phyloP scores from a whole-genome alignment of 208 protist genomes.

The Histomonas meleagridis region DNA sequence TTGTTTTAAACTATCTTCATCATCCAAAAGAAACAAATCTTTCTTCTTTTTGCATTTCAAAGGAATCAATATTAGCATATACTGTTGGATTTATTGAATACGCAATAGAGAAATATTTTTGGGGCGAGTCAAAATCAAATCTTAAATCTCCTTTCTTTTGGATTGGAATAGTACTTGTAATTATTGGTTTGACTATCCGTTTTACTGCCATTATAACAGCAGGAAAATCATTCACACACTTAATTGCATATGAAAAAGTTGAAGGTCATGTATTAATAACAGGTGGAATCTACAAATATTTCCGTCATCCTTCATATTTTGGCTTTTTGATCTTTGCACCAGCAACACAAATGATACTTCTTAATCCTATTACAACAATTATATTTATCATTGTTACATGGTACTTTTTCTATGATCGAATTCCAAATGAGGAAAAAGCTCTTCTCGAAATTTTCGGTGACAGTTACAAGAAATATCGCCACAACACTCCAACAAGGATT shows the following conservation, averaged over 20 bases:
- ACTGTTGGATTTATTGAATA: not conserved
- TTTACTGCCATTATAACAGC: conserved; percentile 15
- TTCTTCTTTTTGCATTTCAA: not conserved
- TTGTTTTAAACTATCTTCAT: not conserved
- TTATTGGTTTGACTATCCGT: not conserved
- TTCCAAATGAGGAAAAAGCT: too few relatives aligned
- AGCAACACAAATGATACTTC: conserved; percentile 22
- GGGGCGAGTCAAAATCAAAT: too few relatives aligned
- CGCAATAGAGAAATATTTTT: not conserved
- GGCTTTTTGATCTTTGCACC: not conserved
- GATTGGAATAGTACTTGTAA: not conserved
- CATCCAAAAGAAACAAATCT: not conserved
- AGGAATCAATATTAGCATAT: not conserved
- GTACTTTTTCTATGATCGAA: conserved; percentile 5
- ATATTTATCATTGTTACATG: not conserved
- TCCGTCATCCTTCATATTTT: conserved; percentile 37
- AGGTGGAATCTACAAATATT: conserved; percentile 33
- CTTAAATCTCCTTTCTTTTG: too few relatives aligned
- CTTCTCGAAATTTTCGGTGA: too few relatives aligned
- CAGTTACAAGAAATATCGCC: too few relatives aligned
- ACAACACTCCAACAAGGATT: too few relatives aligned
- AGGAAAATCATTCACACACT: conserved; percentile 27
- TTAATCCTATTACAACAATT: conserved; percentile 13
- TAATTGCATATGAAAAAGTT: not conserved
- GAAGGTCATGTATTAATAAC: not conserved